phyloP scores from a whole-genome alignment of 2,329 filamentous ascomycete genomes.

The Monilinia aucupariae region DNA sequence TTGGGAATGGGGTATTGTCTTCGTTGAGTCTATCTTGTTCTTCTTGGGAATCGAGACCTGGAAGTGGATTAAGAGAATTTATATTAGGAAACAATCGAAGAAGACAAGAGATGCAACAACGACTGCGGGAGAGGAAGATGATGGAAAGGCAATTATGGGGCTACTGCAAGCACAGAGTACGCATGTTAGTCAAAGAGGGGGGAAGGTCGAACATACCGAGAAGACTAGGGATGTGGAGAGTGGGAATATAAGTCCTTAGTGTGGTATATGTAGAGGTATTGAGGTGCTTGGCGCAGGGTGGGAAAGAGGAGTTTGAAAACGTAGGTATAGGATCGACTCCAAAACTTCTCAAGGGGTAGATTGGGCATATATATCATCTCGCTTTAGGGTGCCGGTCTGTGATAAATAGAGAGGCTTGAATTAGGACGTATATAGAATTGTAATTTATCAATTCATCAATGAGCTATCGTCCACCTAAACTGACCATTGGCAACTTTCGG shows the following conservation, averaged over 20 bases:
- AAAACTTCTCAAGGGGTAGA: not conserved
- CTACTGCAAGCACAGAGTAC: slow-evolving; percentile 2
- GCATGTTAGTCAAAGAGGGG: not conserved
- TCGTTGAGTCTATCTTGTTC: slow-evolving; percentile 56
- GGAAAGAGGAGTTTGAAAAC: not conserved
- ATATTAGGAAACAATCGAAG: not conserved
- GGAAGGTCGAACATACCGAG: not conserved
- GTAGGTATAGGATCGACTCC: not conserved
- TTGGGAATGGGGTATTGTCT: slow-evolving; percentile 67
- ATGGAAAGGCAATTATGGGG: not conserved
- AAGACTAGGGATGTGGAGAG: not conserved
- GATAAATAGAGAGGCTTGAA: not conserved
- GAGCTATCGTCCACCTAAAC: too few relatives aligned
- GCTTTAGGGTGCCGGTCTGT: not conserved
- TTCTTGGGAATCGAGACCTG: slow-evolving; percentile 59
- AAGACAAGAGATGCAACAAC: not conserved
- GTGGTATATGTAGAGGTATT: not conserved
- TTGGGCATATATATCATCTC: not conserved
- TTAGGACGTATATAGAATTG: not conserved
- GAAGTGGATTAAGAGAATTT: slow-evolving; percentile 58
- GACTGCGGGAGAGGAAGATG: not conserved
- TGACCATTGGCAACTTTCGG: too few relatives aligned
- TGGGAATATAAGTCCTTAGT: not conserved
- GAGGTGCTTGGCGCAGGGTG: too few relatives aligned
- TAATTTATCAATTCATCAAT: not conserved